Evolutionary conservation across 2,329 filamentous ascomycete species (phyloP), one percentile per base, ranked within the genome.

Genomic region (Alternaria triticimaculans): DNA sequence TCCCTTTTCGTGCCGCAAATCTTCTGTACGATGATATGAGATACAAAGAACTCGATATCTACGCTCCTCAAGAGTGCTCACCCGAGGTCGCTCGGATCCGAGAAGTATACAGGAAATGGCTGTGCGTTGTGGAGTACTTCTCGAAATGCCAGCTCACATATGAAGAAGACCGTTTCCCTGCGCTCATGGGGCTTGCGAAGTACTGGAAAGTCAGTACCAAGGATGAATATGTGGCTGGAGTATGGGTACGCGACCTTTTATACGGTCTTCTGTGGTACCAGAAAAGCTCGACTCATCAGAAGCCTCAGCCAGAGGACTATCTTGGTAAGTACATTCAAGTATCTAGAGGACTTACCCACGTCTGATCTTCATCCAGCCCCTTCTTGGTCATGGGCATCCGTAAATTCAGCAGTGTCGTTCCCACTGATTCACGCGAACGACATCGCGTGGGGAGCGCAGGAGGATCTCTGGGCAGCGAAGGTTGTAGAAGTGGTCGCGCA

Each of bases 261-360:
- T 18, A 41, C 2, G n/a, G 37, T 41, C 37, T 41, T 41, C 9
- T 41, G n/a, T 41, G 37, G 37, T 41, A 18, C 37, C 37, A 41
- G 37, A 3, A 41, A 0, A 10, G 3, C 0, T n/a, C 37, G 10
- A 0, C 4, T 3, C 15, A 3, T 5, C 2, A 11, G 5, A 18
- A 11, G 18, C 37, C 8, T 18, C n/a, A 3, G 9, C 3, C n/a
- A 18, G 11, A n/a, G 8, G 37, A 41, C 37, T 41, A 41, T 41
- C 37, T 8, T 6, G 37, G 37, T 41, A 41, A 41, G 37, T 18
- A n/a, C 1, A 37, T n/a, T 15, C 7, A 37, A 37, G 14, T 7
- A 1, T 37, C 4, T 4, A 1, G 12, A 14, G 2, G 4, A 4
- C 33, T 7, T n/a, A 37, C 15, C 8, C 37, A 41, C 10, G 1